Evolutionary conservation across 2,329 filamentous ascomycete species (phyloP), one percentile per base, ranked within the genome.

Genomic region (Fusarium sp.): DNA sequence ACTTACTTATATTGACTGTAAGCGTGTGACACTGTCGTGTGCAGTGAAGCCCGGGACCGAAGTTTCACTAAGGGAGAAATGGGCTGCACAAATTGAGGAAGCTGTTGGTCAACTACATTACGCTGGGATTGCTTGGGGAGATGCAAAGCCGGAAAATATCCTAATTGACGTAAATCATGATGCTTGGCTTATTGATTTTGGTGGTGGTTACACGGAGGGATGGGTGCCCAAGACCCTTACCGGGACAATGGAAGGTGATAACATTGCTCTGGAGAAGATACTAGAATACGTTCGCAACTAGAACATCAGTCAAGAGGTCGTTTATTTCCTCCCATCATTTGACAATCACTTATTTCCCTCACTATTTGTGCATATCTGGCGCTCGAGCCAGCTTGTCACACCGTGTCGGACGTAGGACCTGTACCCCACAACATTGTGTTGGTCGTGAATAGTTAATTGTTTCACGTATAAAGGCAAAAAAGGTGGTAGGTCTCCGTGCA

Each of bases 161-260:
- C 36, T 64, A 1, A 64, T 66, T 3, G 63, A 66, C 17, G 22
- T 20, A 4, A 34, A 56, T 2, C 0, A 44, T 5, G 36, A 66
- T 50, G 50, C 63, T 26, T 66, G 63, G 59, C 17, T 66, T 38
- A 41, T 42, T 42, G 59, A 57, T 26, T 64, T 66, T 20, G 59
- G 59, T 14, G 63, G 63, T 18, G 24, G 63, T 3, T 66, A 57
- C 10, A 66, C 59, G 0, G 28, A 20, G 22, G 59, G 50, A n/a
- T 66, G 50, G 59, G 50, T 66, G 18, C 41, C 36, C 0, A 38
- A 42, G 20, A 22, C 1, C 6, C 28, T 36, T 32, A 11, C 3
- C 1, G 63, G 36, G 12, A 66, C 24, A 8, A 8, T 38, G 0
- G 30, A 66, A 10, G 63, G 63, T 5, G 63, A 66, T 34, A 8